Evolutionary conservation across 2,329 filamentous ascomycete genomes (phyloP), one percentile per base, ranked within the genome.

Genomic region (Neoarthrinium moseri): DNA sequence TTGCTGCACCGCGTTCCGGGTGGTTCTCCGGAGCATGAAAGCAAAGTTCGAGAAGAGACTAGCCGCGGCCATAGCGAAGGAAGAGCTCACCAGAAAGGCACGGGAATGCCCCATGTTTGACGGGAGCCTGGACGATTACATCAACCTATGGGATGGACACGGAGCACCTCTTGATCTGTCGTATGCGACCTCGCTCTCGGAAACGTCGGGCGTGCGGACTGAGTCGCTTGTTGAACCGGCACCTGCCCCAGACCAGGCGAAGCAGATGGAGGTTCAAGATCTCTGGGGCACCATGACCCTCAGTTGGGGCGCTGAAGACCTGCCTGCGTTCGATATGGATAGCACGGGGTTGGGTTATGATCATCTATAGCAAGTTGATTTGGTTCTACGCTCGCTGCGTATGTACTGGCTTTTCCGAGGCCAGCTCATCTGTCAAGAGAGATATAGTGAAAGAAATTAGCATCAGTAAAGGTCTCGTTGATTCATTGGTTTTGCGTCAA

Each of bases 21-120:
- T 77, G 6, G 67, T 80, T 24, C 53, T 80, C 3, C 60, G 61
- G 2, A 67, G 75, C 12, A 65, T 80, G 32, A 70, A 61, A 56
- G 56, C 56, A 17, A 79, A 76, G 60, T 79, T 71, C 54, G 61
- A 67, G 32, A 66, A 59, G 34, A 66, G 72, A 22, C 52, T 72
- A 4, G 66, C 64, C 3, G 58, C 59, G 37, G 50, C 70, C 32
- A 59, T 65, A 37, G 55, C 51, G 13, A 45, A 45, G 5, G 51
- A 48, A 24, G 51, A 47, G 7, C 48, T 45, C 6, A 49, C 46
- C 45, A 24, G 46, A 50, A 41, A 20, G 46, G 18, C 43, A 46
- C 27, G 55, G 50, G 42, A 48, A 56, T 80, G 77, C 48, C 77
- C 77, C 12, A 74, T 80, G 71, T 60, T 78, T 32, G 75, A 80